phyloP scores from a whole-genome alignment of 495 filamentous ascomycete genomes.

The Talaromyces adpressus region DNA sequence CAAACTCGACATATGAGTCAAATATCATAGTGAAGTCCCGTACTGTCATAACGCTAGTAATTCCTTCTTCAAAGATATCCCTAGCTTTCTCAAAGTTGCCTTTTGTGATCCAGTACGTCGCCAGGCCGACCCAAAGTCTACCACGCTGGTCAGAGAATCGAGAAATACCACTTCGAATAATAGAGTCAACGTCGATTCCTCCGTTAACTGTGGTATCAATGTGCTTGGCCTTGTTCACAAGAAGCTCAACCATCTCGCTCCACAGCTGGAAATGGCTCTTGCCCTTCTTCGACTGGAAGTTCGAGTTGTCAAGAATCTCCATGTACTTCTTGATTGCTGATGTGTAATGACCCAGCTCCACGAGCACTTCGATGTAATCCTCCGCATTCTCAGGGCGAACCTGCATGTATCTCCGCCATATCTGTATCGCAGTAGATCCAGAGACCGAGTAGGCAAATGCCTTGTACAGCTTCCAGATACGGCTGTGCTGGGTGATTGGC shows the following conservation, averaged over 20 bases:
- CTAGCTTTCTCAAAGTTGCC: conserved; percentile 87
- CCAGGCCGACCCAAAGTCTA: conserved; percentile 92
- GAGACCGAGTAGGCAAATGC: conserved; percentile 90
- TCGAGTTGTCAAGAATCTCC: conserved; percentile 85
- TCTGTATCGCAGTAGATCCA: conserved; percentile 83
- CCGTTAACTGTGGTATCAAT: conserved; percentile 72
- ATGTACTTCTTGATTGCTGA: conserved; percentile 93
- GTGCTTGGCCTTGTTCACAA: conserved; percentile 85
- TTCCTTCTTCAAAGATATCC: conserved; percentile 94
- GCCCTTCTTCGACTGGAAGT: conserved; percentile 84
- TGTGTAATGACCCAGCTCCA: conserved; percentile 77
- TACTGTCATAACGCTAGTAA: conserved; percentile 98
- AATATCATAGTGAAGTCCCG: conserved; percentile 96
- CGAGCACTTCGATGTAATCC: conserved; percentile 84
- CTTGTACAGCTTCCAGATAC: conserved; percentile 90
- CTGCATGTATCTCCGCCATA: conserved; percentile 97
- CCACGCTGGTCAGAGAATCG: conserved; percentile 92
- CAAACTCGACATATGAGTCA: conserved; percentile 93
- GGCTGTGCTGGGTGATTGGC: conserved; percentile 95
- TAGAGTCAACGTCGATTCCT: conserved; percentile 87
- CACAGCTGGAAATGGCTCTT: conserved; percentile 96
- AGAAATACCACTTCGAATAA: conserved; percentile 87
- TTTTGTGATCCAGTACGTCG: conserved; percentile 93
- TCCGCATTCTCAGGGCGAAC: conserved; percentile 94
- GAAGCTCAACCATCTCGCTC: conserved; percentile 95